Evolutionary conservation across 116 monocot species (phyloP), one percentile per base, ranked within the genome.

Genomic region (Dioscorea cayenensis): DNA sequence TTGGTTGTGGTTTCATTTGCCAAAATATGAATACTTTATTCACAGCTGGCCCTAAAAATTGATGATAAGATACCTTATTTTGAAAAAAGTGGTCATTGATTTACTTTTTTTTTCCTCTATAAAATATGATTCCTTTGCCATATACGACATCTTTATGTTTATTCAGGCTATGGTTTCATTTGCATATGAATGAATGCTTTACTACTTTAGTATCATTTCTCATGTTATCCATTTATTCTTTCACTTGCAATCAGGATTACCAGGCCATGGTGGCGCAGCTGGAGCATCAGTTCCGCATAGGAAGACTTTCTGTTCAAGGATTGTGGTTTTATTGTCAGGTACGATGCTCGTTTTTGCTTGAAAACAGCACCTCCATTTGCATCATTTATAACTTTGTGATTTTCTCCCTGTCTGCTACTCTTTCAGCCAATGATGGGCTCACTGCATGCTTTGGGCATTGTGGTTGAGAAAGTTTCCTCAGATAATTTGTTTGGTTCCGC

Each of bases 241-340:
- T 67, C 38, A 59, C 70, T 18, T 67, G 67, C 36, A 55, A 52
- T 38, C 74, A 99, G 99, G 99, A 99, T 78, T 99, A 93, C 63
- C 99, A 93, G 69, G 90, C 90, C 49, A 89, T 99, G 99, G 93
- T 87, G 64, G 93, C 99, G 66, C 99, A 99, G 69, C 78, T 93
- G 19, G 99, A 99, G 65, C 99, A 99, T 68, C 99, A 99, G 50
- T 99, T 97, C 72, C 99, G 85, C 37, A 82, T 93, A 72, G 99
- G 99, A 61, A 93, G 89, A 69, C 90, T 94, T 64, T 93, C 99
- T 28, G 80, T 91, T 62, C 99, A 99, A 67, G 90, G 90, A 35
- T 76, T 99, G 28, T 99, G 90, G 99, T 99, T 99, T 66, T 99
- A 81, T 70, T 99, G 99, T 79, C 99, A 99, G 91, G 99, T 99